Percentiles rank a stretch among this genome's conserved stretches.
Conservation (phyloP, 140 eudicot species). For the Flaveria floridana region DNA sequence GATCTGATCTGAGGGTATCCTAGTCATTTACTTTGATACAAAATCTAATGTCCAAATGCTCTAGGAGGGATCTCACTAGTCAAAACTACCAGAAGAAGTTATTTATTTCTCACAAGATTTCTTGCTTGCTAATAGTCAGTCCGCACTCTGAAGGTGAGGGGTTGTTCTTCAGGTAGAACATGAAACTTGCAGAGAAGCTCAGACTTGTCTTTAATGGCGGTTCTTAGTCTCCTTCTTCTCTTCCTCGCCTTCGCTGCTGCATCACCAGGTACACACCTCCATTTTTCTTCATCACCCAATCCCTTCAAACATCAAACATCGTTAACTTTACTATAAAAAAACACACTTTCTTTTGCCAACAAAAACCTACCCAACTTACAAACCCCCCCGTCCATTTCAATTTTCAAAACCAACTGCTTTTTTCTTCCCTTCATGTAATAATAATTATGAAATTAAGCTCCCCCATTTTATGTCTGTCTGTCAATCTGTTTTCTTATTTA, state of each 20-base stretch:
- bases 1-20: conserved; percentile 31
- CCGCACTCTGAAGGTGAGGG: conserved; percentile 16
- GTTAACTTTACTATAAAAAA: too few relatives aligned
- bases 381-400: conserved; percentile 9
- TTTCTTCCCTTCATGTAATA: neutral
- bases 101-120: conserved; percentile 23
- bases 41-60: conserved; percentile 7
- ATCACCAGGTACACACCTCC: conserved; percentile 46
- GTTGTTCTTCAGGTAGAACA: conserved; percentile 38
- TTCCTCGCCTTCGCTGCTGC: conserved; percentile 36
- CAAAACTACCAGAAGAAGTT: conserved; percentile 34
- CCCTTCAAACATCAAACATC: neutral
- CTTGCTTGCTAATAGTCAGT: conserved; percentile 1
- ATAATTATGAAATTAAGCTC: conserved; percentile 10
- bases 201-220: conserved; percentile 59
- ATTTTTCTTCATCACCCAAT: neutral
- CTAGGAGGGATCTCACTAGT: conserved; percentile 43
- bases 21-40: conserved; percentile 30
- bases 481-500: neutral
- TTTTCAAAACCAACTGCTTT: neutral
- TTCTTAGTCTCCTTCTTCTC: conserved; percentile 37
- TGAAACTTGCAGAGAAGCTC: conserved; percentile 46
- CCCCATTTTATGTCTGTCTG: conserved; percentile 1
- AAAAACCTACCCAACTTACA: conserved; percentile 12
- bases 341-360: neutral